Evolutionary conservation across 805 yeast genomes (phyloP).

Genomic region (Cyberlindnera bimundalis): DNA sequence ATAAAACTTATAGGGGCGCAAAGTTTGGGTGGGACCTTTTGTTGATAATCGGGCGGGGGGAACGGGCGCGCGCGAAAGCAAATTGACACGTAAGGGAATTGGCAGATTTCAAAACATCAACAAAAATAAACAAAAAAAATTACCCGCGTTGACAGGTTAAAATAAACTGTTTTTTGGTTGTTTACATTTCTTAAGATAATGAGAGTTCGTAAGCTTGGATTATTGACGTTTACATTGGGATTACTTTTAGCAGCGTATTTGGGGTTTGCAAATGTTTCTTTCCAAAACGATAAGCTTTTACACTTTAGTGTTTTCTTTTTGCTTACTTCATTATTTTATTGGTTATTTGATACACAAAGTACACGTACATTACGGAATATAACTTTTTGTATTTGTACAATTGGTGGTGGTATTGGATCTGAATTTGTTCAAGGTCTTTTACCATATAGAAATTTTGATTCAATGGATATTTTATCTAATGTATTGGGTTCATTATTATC

Average conservation of each 20-base stretch:
- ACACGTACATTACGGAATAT: constrained; percentile 32
- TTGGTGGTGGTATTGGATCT: constrained; percentile 45
- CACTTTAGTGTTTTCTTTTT: constrained; percentile 47
- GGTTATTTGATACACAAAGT: constrained; percentile 38
- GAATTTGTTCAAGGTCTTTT: constrained; percentile 48
- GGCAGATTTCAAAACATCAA: not conserved
- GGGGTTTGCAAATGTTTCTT: constrained; percentile 34
- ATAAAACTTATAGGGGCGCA: no score
- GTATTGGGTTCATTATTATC: constrained; percentile 29
- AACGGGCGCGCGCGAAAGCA: no score
- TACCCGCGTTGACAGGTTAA: no score
- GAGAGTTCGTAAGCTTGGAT: constrained; percentile 30
- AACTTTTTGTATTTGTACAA: constrained; percentile 42
- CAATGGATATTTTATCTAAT: constrained; percentile 41
- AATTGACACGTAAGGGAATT: not conserved
- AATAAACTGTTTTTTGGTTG: not conserved
- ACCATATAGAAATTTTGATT: constrained; percentile 46
- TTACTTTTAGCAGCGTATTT: constrained; percentile 27
- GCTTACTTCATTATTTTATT: constrained; percentile 47
- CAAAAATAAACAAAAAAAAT: no score
- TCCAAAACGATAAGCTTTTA: constrained; percentile 47
- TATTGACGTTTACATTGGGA: constrained; percentile 35
- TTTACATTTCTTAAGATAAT: constrained; percentile 1
- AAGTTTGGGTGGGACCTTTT: not conserved
- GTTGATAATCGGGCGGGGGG: not conserved